Conservation (phyloP, 805 yeast genomes). For the Metschnikowia shivogae region DNA sequence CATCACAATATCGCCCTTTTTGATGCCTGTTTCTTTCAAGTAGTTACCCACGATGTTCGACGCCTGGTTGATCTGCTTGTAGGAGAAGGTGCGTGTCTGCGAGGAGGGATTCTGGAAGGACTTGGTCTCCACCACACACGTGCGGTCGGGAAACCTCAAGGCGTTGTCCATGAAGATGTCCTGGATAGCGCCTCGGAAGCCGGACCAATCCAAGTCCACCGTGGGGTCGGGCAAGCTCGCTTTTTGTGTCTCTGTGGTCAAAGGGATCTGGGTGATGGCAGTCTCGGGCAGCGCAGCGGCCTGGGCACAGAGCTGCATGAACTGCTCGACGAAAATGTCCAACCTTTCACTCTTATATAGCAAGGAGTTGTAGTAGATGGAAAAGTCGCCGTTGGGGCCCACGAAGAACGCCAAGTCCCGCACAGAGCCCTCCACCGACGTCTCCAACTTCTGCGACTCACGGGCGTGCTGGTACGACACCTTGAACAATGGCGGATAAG, state of each 20-base stretch:
- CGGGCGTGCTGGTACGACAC: conserved; percentile 50
- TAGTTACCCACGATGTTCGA: conserved; percentile 92
- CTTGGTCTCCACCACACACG: conserved; percentile 91
- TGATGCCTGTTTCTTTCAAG: conserved; percentile 73
- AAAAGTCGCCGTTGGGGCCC: conserved; percentile 27
- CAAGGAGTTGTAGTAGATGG: conserved; percentile 68
- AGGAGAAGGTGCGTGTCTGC: conserved; percentile 70
- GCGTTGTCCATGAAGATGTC: conserved; percentile 92
- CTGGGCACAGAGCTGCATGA: conserved; percentile 45
- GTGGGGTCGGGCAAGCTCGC: conserved; percentile 81
- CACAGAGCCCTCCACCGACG: conserved; percentile 49
- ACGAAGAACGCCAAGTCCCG: conserved; percentile 60
- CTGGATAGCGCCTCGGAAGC: conserved; percentile 92
- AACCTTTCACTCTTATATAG: conserved; percentile 71
- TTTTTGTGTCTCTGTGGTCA: conserved; percentile 66
- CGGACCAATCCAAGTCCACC: conserved; percentile 80
- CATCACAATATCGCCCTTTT: conserved; percentile 93
- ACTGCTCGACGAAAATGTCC: conserved; percentile 66
- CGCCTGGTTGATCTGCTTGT: conserved; percentile 85
- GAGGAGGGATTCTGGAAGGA: conserved; percentile 52
- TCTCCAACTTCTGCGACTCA: conserved; percentile 38
- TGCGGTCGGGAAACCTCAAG: conserved; percentile 72
- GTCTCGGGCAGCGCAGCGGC: conserved; percentile 35
- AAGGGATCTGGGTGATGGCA: conserved; percentile 55
- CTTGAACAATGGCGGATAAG: conserved; percentile 61